Evolutionary conservation across 768 basidiomycete genomes (phyloP).

Genomic region (Suillus clintonianus): DNA sequence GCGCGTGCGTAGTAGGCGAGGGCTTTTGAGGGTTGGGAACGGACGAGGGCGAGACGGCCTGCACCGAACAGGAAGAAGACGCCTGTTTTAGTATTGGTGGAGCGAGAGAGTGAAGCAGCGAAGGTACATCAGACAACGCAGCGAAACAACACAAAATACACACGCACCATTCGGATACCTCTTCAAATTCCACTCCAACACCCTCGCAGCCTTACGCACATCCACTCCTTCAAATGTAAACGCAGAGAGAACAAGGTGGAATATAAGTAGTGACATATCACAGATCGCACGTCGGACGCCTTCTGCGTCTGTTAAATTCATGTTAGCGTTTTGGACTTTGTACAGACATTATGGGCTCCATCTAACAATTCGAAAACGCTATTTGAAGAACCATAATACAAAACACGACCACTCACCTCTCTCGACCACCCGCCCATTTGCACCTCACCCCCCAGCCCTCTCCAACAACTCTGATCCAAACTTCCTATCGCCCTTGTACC

Average conservation of each 20-base stretch:
- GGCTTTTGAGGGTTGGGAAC: slow-evolving; percentile 73
- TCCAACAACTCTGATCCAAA: slow-evolving; percentile 60
- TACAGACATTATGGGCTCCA: too few relatives aligned
- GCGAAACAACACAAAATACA: background rate
- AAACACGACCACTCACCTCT: slow-evolving; percentile 39
- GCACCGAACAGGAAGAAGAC: slow-evolving; percentile 95
- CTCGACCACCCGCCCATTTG: slow-evolving; percentile 44
- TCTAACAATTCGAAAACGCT: too few relatives aligned
- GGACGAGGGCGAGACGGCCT: slow-evolving; percentile 75
- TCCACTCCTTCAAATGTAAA: slow-evolving; percentile 82
- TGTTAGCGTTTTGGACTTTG: background rate
- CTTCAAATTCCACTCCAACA: slow-evolving; percentile 83
- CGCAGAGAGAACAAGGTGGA: slow-evolving; percentile 84
- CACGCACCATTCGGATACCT: slow-evolving; percentile 70
- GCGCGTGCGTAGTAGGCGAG: slow-evolving; percentile 73
- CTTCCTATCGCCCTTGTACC: slow-evolving; percentile 82
- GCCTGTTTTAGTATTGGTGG: slow-evolving; percentile 41
- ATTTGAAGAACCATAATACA: background rate
- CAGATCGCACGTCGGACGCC: slow-evolving; percentile 81
- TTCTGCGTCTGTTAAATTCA: slow-evolving; percentile 49
- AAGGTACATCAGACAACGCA: too few relatives aligned
- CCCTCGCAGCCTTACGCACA: slow-evolving; percentile 66
- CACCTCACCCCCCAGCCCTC: slow-evolving; percentile 69
- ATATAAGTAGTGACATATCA: slow-evolving; percentile 86
- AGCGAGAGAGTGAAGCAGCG: too few relatives aligned